These are phyloP conservation scores for Anisodus tanguticus DNA, from an alignment of 257 asterid genomes.

Conservation along the genomic window DNA sequence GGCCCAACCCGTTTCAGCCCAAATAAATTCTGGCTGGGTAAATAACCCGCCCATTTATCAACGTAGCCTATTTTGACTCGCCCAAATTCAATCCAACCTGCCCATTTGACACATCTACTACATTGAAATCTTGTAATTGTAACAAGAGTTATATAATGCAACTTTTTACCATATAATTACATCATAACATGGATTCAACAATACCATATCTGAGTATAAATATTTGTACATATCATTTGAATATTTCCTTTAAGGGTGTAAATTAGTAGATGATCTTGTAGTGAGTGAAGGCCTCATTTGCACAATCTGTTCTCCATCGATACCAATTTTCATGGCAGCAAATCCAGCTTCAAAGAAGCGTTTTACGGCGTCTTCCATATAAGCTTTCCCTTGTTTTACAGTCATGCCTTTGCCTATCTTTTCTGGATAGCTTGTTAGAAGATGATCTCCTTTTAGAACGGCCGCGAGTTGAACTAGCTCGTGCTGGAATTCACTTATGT, in stretches of 20 bases:
- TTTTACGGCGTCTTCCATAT: slow-evolving; percentile 65
- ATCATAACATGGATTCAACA: not conserved
- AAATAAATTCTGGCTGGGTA: too few species aligned
- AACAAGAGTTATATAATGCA: not conserved
- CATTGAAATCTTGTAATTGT: too few species aligned
- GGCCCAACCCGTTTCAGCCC: too few species aligned
- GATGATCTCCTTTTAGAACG: slow-evolving; percentile 75
- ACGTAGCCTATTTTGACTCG: too few species aligned
- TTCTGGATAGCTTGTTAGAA: slow-evolving; percentile 49
- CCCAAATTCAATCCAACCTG: too few species aligned
- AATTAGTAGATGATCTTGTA: slow-evolving; percentile 45
- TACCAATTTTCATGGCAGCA: slow-evolving; percentile 68
- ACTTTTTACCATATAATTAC: not conserved
- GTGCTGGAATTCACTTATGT: slow-evolving; percentile 75
- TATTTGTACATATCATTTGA: slow-evolving; percentile 19
- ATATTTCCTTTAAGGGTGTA: not conserved
- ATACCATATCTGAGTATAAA: not conserved
- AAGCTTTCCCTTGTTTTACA: slow-evolving; percentile 66
- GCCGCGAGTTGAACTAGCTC: slow-evolving; percentile 86
- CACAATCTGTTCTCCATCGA: slow-evolving; percentile 60
- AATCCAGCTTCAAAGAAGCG: slow-evolving; percentile 73
- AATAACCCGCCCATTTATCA: too few species aligned
- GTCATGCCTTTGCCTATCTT: slow-evolving; percentile 65
- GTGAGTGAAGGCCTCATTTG: slow-evolving; percentile 87
- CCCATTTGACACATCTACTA: too few species aligned